phyloP scores from a whole-genome alignment of 2,329 filamentous ascomycete genomes.

The Pseudocercospora fuligena region DNA sequence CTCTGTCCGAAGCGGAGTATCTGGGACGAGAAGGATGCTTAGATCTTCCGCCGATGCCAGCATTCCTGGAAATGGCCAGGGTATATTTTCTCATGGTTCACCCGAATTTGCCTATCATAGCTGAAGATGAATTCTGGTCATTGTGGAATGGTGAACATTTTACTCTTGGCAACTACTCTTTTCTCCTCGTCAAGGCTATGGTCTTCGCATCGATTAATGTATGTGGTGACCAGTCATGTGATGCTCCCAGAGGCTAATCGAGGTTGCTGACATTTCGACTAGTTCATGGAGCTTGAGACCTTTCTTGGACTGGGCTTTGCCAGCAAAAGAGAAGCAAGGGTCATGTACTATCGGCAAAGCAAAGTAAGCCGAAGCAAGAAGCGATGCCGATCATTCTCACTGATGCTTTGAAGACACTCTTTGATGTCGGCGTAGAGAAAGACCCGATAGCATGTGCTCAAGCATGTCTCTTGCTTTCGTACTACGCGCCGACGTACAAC shows the following conservation, averaged over 20 bases:
- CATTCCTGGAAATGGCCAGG: constrained; percentile 21
- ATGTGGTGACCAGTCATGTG: no score
- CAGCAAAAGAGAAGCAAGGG: constrained; percentile 29
- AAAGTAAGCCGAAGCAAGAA: no score
- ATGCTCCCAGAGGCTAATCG: no score
- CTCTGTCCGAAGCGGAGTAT: constrained; percentile 13
- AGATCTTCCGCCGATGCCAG: constrained; percentile 21
- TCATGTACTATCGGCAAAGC: constrained; percentile 25
- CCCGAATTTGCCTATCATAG: constrained; percentile 22
- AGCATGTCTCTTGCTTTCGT: constrained; percentile 27
- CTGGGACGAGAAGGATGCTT: constrained; percentile 25
- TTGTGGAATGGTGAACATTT: constrained; percentile 24
- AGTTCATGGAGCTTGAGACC: constrained; percentile 25
- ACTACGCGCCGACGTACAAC: constrained; percentile 30
- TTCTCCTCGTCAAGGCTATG: constrained; percentile 22
- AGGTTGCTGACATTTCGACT: no score
- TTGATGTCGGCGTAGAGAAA: constrained; percentile 28
- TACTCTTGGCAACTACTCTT: constrained; percentile 19
- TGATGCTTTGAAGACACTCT: no score
- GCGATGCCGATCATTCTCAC: no score
- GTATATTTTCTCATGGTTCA: constrained; percentile 24
- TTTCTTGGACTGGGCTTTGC: constrained; percentile 26
- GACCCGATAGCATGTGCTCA: constrained; percentile 27
- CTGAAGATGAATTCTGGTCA: constrained; percentile 25
- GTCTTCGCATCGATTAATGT: constrained; percentile 25